Conservation (phyloP, 2,329 filamentous ascomycete genomes). For the Alternaria sp. region DNA sequence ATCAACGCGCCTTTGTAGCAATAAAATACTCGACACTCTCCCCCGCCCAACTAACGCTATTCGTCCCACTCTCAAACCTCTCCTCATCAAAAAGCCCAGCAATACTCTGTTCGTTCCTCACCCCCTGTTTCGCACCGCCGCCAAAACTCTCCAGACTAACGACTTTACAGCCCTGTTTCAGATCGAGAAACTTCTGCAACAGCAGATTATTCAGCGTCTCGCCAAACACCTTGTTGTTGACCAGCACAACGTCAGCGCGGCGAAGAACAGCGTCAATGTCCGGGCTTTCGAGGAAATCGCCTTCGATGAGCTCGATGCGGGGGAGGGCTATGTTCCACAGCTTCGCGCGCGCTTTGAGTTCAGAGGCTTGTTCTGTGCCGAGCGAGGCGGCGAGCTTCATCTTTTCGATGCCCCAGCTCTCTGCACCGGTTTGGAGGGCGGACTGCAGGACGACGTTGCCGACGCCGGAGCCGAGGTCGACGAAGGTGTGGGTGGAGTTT, state of each 20-base stretch:
- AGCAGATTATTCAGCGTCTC: constrained; percentile 84
- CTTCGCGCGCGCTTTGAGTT: constrained; percentile 83
- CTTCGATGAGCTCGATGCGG: constrained; percentile 77
- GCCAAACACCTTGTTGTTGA: constrained; percentile 98
- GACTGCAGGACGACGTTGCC: constrained; percentile 96
- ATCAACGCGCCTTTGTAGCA: constrained; percentile 61
- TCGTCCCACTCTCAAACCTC: constrained; percentile 71
- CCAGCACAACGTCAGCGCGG: constrained; percentile 90
- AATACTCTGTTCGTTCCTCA: constrained; percentile 78
- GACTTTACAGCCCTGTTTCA: constrained; percentile 88
- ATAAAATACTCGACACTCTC: constrained; percentile 86
- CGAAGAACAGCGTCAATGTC: constrained; percentile 75
- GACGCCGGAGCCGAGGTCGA: constrained; percentile 94
- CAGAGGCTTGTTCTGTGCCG: constrained; percentile 77
- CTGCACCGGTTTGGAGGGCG: constrained; percentile 89
- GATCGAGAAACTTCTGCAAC: constrained; percentile 87
- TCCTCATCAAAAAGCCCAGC: constrained; percentile 81
- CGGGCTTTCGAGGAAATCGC: constrained; percentile 79
- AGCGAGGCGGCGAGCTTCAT: constrained; percentile 89
- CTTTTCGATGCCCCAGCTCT: constrained; percentile 96
- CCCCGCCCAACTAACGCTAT: constrained; percentile 87
- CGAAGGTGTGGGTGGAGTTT: constrained; percentile 83
- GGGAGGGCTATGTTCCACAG: constrained; percentile 89
- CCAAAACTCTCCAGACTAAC: constrained; percentile 88
- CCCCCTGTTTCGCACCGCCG: constrained; percentile 72